Evolutionary conservation across 441 rosid genomes (phyloP).

Genomic region (Bocquillonia castaneifolia): DNA sequence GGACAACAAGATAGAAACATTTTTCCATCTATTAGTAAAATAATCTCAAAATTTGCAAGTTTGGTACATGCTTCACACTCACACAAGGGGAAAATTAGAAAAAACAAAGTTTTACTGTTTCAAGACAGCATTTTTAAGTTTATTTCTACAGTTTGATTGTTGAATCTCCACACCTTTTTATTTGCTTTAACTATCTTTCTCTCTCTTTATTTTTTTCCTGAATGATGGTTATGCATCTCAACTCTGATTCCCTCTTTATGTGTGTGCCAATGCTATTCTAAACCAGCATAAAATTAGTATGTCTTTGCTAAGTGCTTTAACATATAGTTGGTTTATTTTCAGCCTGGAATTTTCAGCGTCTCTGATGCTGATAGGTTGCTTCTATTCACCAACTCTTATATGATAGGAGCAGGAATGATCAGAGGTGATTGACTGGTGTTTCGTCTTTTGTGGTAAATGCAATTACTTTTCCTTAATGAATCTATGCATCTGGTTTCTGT

Average conservation of each 20-base stretch:
- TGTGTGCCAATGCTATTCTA: background rate
- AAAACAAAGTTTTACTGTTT: background rate
- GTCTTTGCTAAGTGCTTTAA: background rate
- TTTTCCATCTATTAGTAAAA: background rate
- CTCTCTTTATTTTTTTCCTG: background rate
- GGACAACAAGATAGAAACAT: background rate
- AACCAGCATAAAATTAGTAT: background rate
- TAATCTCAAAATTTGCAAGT: background rate
- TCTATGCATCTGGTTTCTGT: slow-evolving; percentile 9
- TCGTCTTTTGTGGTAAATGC: slow-evolving; percentile 7
- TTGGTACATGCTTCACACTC: background rate
- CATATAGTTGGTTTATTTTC: slow-evolving; percentile 28
- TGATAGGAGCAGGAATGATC: slow-evolving; percentile 64
- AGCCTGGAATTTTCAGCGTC: slow-evolving; percentile 55
- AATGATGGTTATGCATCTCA: background rate
- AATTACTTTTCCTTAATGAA: background rate
- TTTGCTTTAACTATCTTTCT: background rate
- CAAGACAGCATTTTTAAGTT: background rate
- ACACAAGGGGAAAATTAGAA: background rate
- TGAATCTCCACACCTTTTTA: background rate
- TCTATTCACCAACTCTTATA: slow-evolving; percentile 63
- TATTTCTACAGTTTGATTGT: background rate
- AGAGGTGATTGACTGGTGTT: slow-evolving; percentile 46
- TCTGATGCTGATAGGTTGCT: slow-evolving; percentile 55
- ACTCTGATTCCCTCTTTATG: background rate